Base-by-base conservation (phyloP, 1,284 basidiomycete genomes). In the Sparassis latifolia region DNA sequence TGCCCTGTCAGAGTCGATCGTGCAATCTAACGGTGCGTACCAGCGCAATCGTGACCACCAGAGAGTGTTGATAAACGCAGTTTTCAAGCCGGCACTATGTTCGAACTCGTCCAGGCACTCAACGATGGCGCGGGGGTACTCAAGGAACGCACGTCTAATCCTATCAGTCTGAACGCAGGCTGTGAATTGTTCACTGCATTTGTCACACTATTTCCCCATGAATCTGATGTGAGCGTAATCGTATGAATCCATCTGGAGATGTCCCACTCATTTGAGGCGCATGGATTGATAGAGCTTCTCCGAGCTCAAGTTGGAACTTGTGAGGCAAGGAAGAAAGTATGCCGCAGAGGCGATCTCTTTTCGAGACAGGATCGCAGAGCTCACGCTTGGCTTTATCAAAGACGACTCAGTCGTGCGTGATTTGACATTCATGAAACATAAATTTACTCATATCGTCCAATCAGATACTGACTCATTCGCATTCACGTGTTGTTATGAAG, bases 401-500 rank as follows among this genome's bases (percentile, higher is more conserved):
- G 96, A 98, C 63, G 92, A 93, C 64, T 90, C 89, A 35, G 87
- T 95, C 58, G 92, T 91, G 66, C 61, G 84, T 71, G 46, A 50
- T 44, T 44, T 35, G 53, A 28, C 40, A 28, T 44, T 43, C 38
- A 42, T 35, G 35, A 4, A 41, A 29, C 20, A 20, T 20, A 20
- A 20, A 20, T 20, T 20, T 20, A 20, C 20, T 2, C 42, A 29
- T 29, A 47, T 39, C 43, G 44, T 48, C 35, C 35, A 27, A n/a
- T 33, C 66, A 94, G 91, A 94, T 97, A 63, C 78, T 98, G 53
- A 97, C 93, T 3, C 96, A 98, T 70, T 92, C 89, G 28, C 92
- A 94, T 72, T 99, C 97, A 42, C 78, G 97, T 59, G 95, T 98
- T 30, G 96, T 99, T 44, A 89, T 97, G 75, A 87, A 93, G 69